Conservation (phyloP, 1,284 basidiomycete genomes). For the Earliella scabrosa region DNA sequence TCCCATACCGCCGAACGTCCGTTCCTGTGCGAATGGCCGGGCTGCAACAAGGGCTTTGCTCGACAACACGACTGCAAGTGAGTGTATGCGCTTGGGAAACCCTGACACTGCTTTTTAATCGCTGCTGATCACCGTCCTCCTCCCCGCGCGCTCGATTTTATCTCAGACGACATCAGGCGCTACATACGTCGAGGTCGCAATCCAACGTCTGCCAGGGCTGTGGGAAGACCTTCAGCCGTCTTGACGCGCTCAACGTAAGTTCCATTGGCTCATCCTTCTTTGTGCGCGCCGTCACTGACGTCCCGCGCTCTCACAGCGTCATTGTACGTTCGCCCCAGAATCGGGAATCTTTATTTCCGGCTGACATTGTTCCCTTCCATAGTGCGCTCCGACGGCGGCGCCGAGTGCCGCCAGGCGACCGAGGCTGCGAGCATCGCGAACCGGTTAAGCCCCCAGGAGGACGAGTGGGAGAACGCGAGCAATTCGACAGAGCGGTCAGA, state of each 20-base stretch:
- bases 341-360: slow-evolving; percentile 10
- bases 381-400: slow-evolving; percentile 84
- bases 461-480: slow-evolving; percentile 37
- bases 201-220: slow-evolving; percentile 91
- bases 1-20: slow-evolving; percentile 97
- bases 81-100: slow-evolving; percentile 36
- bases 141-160: slow-evolving; percentile 16
- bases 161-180: slow-evolving; percentile 78
- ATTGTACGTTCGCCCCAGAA: slow-evolving; percentile 35
- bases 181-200: slow-evolving; percentile 84
- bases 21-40: slow-evolving; percentile 91
- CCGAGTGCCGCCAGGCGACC: slow-evolving; percentile 60
- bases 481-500: slow-evolving; percentile 32
- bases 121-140: slow-evolving; percentile 12
- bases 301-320: slow-evolving; percentile 33
- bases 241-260: slow-evolving; percentile 93
- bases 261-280: background rate
- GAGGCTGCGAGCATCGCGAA: slow-evolving; percentile 34
- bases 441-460: slow-evolving; percentile 33
- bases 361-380: slow-evolving; percentile 25
- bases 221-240: slow-evolving; percentile 91
- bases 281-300: slow-evolving; percentile 21
- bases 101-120: slow-evolving; percentile 13
- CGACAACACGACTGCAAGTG: slow-evolving; percentile 97
- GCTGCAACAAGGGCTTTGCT: slow-evolving; percentile 93